Percentiles rank a stretch among this genome's conserved stretches.
Conservation (phyloP, 129 eudicot genomes). For the Helianthus tuberosus region DNA sequence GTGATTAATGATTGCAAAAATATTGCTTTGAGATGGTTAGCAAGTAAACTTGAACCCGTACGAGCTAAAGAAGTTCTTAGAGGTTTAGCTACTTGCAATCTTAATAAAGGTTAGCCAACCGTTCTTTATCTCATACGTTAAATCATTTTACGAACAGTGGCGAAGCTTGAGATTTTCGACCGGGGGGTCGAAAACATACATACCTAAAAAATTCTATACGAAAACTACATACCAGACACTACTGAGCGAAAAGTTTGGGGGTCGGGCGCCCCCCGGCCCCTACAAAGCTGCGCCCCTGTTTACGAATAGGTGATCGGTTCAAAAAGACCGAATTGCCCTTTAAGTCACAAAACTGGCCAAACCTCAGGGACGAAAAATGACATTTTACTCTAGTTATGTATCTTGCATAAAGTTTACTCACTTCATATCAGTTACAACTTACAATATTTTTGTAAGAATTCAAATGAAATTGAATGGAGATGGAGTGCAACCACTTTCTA, state of each 20-base stretch:
- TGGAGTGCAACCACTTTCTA: not conserved
- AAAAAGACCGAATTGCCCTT: conserved; percentile 1
- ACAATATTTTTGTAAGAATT: not conserved
- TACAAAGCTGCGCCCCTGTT: too few species aligned
- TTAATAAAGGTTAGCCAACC: conserved; percentile 72
- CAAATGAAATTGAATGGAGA: not conserved
- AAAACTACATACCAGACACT: too few species aligned
- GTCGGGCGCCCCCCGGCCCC: too few species aligned
- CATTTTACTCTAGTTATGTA: not conserved
- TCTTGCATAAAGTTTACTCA: not conserved
- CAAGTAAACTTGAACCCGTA: conserved; percentile 80
- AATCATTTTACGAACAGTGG: not conserved
- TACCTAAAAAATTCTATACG: too few species aligned
- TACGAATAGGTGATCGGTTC: not conserved
- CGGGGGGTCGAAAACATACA: too few species aligned
- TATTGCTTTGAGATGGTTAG: conserved; percentile 83
- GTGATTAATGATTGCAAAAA: conserved; percentile 71
- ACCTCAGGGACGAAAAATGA: too few species aligned
- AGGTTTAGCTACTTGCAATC: conserved; percentile 92
- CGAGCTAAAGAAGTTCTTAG: conserved; percentile 81
- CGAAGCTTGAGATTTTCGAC: too few species aligned
- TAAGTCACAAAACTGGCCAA: too few species aligned
- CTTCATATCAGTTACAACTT: not conserved
- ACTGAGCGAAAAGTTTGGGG: too few species aligned
- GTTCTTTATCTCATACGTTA: not conserved